Base-by-base conservation (phyloP, 768 basidiomycete genomes). In the Suillus spraguei region DNA sequence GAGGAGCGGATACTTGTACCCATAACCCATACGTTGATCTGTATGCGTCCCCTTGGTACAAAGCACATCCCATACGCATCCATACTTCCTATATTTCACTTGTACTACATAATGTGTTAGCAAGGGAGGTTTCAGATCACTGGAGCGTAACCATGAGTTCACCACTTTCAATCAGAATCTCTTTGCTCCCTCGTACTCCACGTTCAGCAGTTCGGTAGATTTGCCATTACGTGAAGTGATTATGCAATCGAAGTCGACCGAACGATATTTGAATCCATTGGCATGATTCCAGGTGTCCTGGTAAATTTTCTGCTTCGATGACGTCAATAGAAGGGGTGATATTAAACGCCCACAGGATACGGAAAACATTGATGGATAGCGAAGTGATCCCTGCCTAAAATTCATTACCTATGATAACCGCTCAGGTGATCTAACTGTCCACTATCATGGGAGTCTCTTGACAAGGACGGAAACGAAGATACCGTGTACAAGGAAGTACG, bases 251-350 rank as follows among this genome's bases (percentile, higher is more conserved):
- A 76, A 77, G n/a, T 70, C 71, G 35, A 75, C 72, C 35, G 75
- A 75, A 11, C 69, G 66, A 2, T 76, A 75, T 49, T 74, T 77
- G 68, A 78, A 76, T n/a, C 76, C 76, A 39, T 72, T 72, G 4
- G 78, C 77, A 52, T 74, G 71, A 50, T 72, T 71, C 63, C 68
- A 69, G 14, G 67, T 65, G 67, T 78, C 74, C 74, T 72, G 54
- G 39, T 20, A 44, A 28, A 5, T 11, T 42, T 41, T 60, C 42
- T 17, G 38, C 22, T 39, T 39, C 55, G 14, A 22, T 24, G 17
- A 17, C 42, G 54, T 65, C 52, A 32, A 60, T 33, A 24, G 22
- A 42, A 54, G 28, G 58, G 22, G 39, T 62, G 44, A 65, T 47
- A 46, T 64, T 41, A 22, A 71, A 71, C 3, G 60, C 59, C 61